Percentiles rank a stretch among this genome's conserved stretches.
Conservation (phyloP, 306 rosid genomes). For the Inga leiocalycina region DNA sequence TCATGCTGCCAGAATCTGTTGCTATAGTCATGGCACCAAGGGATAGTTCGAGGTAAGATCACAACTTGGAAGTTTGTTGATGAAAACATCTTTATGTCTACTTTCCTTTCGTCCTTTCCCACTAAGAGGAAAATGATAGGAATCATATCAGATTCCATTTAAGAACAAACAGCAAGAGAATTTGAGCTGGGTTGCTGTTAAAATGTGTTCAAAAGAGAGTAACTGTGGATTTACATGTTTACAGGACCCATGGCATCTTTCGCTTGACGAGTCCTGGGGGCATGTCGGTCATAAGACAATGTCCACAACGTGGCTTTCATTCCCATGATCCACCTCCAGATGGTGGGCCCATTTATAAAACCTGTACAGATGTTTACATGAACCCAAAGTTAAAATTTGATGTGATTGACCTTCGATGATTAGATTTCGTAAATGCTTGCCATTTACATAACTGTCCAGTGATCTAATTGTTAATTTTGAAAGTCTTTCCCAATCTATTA, state of each 20-base stretch:
- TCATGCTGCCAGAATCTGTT: conserved; percentile 96
- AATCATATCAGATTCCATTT: neutral
- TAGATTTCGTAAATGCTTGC: neutral
- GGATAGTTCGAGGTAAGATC: conserved; percentile 73
- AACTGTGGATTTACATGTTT: conserved; percentile 28
- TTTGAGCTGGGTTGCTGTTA: neutral
- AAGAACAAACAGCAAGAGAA: neutral
- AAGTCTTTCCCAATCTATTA: conserved; percentile 22
- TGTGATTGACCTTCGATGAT: conserved; percentile 88
- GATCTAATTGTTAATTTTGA: conserved; percentile 50
- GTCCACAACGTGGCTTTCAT: conserved; percentile 95
- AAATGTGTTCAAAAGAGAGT: conserved; percentile 23
- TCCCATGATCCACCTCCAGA: conserved; percentile 82
- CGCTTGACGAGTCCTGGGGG: conserved; percentile 92
- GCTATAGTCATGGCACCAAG: conserved; percentile 98
- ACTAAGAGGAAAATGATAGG: conserved; percentile 1
- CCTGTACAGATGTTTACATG: conserved; percentile 95
- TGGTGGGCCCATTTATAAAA: conserved; percentile 83
- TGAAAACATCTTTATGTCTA: neutral
- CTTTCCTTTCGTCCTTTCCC: neutral
- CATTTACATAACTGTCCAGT: neutral
- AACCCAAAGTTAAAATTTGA: conserved; percentile 83
- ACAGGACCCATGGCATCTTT: conserved; percentile 93
- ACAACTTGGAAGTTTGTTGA: conserved; percentile 21
- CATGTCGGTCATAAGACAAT: conserved; percentile 85